Evolutionary conservation across 768 basidiomycete species (phyloP).

Genomic region (Trametes cingulata): DNA sequence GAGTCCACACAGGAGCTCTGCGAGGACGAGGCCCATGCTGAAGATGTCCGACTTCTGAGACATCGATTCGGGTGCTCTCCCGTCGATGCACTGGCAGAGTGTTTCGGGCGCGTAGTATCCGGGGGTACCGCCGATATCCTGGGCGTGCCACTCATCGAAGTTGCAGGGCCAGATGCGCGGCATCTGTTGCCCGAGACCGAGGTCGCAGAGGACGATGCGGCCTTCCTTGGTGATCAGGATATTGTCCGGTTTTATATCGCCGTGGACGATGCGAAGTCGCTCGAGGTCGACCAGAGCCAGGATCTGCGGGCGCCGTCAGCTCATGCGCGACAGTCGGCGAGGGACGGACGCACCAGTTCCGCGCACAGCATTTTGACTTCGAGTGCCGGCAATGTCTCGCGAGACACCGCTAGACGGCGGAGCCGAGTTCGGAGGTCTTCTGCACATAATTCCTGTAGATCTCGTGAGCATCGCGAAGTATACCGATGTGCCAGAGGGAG

Average conservation of each 20-base stretch:
- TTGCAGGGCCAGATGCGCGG: not conserved
- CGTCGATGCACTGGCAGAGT: slow-evolving; percentile 39
- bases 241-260: slow-evolving; percentile 26
- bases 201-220: slow-evolving; percentile 23
- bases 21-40: slow-evolving; percentile 48
- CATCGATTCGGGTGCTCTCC: slow-evolving; percentile 31
- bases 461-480: not conserved
- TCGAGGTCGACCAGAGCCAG: slow-evolving; percentile 7
- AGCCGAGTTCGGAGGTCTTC: slow-evolving; percentile 15
- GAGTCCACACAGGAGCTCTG: slow-evolving; percentile 37
- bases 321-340: too few relatives aligned
- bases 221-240: slow-evolving; percentile 18
- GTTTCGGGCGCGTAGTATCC: slow-evolving; percentile 50
- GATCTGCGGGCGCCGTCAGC: too few relatives aligned
- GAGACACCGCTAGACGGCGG: not conserved
- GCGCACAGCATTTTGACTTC: slow-evolving; percentile 20
- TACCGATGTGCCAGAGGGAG: not conserved
- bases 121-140: slow-evolving; percentile 36
- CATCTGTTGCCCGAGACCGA: not conserved
- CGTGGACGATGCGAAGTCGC: slow-evolving; percentile 8
- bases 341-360: slow-evolving; percentile 18
- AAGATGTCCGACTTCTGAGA: slow-evolving; percentile 42
- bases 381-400: not conserved
- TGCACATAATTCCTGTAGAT: slow-evolving; percentile 11
- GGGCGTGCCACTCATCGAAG: not conserved